Conservation (phyloP, 208 protist genomes). For the Acanthamoeba comandoni region DNA sequence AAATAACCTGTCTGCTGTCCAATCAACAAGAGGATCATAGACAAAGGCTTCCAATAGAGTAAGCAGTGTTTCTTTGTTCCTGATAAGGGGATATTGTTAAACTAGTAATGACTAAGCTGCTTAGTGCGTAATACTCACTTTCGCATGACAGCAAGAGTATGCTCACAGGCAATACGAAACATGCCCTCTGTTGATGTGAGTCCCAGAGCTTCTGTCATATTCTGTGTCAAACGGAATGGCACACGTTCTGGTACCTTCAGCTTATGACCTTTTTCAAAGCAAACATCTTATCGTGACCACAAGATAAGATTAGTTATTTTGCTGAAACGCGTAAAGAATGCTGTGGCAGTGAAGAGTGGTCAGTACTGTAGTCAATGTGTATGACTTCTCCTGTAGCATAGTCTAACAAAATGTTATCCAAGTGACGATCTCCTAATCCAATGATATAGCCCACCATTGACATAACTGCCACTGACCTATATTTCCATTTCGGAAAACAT, state of each 20-base stretch:
- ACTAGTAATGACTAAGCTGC: not conserved
- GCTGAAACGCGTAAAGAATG: slow-evolving; percentile 3
- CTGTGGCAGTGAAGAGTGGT: slow-evolving; percentile 27
- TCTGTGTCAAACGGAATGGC: slow-evolving; percentile 96
- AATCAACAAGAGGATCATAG: slow-evolving; percentile 89
- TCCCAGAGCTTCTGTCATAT: slow-evolving; percentile 94
- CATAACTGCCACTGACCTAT: slow-evolving; percentile 87
- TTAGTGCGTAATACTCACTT: not conserved
- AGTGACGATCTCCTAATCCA: slow-evolving; percentile 96
- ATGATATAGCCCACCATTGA: slow-evolving; percentile 95
- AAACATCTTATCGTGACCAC: slow-evolving; percentile 79
- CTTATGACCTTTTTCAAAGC: slow-evolving; percentile 92
- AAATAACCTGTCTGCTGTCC: slow-evolving; percentile 38
- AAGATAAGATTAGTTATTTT: not conserved
- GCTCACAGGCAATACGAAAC: slow-evolving; percentile 92
- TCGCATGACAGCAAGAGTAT: slow-evolving; percentile 91
- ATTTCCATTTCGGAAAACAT: slow-evolving; percentile 40
- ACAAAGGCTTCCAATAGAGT: slow-evolving; percentile 89
- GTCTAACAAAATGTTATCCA: slow-evolving; percentile 96
- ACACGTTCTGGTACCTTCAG: slow-evolving; percentile 94
- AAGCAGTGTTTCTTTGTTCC: slow-evolving; percentile 70
- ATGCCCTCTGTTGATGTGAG: slow-evolving; percentile 92
- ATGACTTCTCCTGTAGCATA: slow-evolving; percentile 91
- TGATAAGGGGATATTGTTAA: not conserved
- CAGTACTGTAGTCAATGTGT: slow-evolving; percentile 95